A percentile compares a stretch with the other conserved stretches of the same genome.
Evolutionary conservation across 108 stramenopile genomes (phyloP).

Genomic region (Pinguiococcus pyrenoidosus): DNA sequence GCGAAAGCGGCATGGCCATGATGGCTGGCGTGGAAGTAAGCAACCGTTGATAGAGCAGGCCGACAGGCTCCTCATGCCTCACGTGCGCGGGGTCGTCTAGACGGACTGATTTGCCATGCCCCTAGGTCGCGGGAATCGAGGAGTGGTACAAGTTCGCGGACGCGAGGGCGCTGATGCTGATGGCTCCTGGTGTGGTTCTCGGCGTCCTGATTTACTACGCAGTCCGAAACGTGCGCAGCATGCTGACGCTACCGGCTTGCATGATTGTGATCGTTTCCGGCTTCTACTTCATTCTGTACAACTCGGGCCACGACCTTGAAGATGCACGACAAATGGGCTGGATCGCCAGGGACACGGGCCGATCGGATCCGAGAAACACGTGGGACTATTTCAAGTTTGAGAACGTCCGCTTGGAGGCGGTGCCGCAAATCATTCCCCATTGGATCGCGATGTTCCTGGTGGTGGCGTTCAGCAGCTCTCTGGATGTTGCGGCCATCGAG

Average conservation of each 20-base stretch:
- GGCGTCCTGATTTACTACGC: not conserved
- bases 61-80: too few species aligned
- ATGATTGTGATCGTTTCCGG: not conserved
- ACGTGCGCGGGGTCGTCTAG: too few species aligned
- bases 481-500: constrained; percentile 95
- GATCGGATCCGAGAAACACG: too few species aligned
- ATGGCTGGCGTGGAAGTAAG: constrained; percentile 47
- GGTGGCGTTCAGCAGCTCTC: constrained; percentile 77
- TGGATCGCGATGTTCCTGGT: constrained; percentile 75
- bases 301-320: not conserved
- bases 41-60: too few species aligned
- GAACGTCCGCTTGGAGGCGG: not conserved
- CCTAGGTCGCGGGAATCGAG: too few species aligned
- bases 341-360: constrained; percentile 8
- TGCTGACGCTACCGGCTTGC: not conserved
- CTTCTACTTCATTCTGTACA: not conserved
- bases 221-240: not conserved
- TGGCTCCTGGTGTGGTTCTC: not conserved
- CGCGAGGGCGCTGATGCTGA: not conserved
- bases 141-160: constrained; percentile 51
- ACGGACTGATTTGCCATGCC: too few species aligned
- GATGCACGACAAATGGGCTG: constrained; percentile 12
- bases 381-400: constrained; percentile 20
- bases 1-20: constrained; percentile 62
- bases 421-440: constrained; percentile 41